Percentiles rank a stretch among this genome's conserved stretches.
These are phyloP conservation scores for Chlorella sp. DNA, from an alignment of 139 green algal species.

Conservation along the genomic window DNA sequence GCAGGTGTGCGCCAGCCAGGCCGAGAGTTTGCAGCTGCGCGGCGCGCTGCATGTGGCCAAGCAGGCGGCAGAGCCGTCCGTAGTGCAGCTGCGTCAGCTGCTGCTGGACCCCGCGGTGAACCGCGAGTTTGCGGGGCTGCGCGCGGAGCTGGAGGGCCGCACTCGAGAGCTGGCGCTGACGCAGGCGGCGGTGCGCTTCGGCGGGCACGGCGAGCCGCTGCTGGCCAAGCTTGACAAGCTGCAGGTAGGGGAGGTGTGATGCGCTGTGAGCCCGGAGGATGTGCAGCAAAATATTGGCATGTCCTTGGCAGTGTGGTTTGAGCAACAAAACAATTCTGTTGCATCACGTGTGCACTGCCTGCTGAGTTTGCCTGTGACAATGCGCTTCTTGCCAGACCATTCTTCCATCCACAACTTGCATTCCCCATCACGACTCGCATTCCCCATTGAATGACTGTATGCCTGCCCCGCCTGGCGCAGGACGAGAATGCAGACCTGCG, in stretches of 20 bases:
- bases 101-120: slow-evolving; percentile 35
- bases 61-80: slow-evolving; percentile 23
- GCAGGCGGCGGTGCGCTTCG: slow-evolving; percentile 2
- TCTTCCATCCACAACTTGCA: too few species aligned
- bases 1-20: background rate
- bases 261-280: too few species aligned
- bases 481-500: slow-evolving; percentile 18
- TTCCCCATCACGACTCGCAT: too few species aligned
- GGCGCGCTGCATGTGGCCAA: slow-evolving; percentile 20
- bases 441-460: too few species aligned
- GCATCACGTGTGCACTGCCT: too few species aligned
- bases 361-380: too few species aligned
- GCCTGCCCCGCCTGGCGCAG: background rate
- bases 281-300: too few species aligned
- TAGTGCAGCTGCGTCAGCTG: slow-evolving; percentile 44
- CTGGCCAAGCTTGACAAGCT: slow-evolving; percentile 14
- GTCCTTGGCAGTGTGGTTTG: too few species aligned
- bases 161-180: slow-evolving; percentile 17
- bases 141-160: slow-evolving; percentile 16
- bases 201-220: slow-evolving; percentile 16
- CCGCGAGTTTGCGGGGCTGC: slow-evolving; percentile 9
- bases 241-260: background rate
- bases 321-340: too few species aligned
- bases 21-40: slow-evolving; percentile 23
- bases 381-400: too few species aligned